These are phyloP conservation scores for Lachnellula occidentalis DNA, from an alignment of 2,329 filamentous ascomycete genomes.

Conservation along the genomic window DNA sequence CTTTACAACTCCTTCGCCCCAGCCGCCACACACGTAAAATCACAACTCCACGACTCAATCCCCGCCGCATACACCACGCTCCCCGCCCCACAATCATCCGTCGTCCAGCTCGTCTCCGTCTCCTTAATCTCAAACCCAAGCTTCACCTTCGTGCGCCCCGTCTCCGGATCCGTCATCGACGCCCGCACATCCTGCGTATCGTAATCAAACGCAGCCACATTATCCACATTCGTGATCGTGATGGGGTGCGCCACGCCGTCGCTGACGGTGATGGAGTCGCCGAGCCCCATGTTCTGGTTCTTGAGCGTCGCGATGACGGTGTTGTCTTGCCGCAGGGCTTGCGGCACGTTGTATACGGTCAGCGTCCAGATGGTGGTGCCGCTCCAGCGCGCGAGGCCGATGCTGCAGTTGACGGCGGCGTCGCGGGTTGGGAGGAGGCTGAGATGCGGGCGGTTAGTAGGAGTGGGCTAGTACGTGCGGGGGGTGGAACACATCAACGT, in stretches of 20 bases:
- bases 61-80: neutral
- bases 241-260: neutral
- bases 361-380: neutral
- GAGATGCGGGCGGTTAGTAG: no score
- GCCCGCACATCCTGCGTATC: neutral
- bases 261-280: neutral
- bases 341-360: neutral
- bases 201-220: neutral
- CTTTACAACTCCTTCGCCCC: neutral
- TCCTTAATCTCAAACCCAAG: neutral
- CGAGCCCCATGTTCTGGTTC: neutral
- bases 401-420: neutral
- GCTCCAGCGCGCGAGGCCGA: neutral
- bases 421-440: neutral
- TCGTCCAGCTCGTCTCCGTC: neutral
- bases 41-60: neutral
- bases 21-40: neutral
- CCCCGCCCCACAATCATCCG: neutral
- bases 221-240: neutral
- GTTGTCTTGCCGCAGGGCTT: neutral
- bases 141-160: neutral
- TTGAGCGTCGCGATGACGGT: neutral
- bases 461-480: no score
- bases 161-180: neutral
- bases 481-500: no score